These are phyloP conservation scores for Eucalyptus erythrocorys DNA, from an alignment of 345 rosid genomes.

Conservation along the genomic window DNA sequence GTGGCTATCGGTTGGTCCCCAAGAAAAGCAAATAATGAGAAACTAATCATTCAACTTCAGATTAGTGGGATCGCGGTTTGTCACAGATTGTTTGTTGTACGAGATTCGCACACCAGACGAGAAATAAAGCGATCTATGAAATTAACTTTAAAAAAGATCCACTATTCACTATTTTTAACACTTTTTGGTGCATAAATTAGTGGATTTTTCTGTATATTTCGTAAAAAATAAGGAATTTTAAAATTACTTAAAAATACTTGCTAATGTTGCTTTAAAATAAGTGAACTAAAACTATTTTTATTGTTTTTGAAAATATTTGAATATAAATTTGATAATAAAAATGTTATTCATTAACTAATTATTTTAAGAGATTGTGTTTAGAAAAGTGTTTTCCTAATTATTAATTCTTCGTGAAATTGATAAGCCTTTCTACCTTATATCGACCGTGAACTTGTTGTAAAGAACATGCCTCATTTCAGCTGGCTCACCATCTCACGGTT, in stretches of 20 bases:
- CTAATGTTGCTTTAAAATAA: too few relatives aligned
- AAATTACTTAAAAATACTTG: too few relatives aligned
- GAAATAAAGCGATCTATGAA: background rate
- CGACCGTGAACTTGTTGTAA: background rate
- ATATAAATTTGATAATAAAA: too few relatives aligned
- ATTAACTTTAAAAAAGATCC: background rate
- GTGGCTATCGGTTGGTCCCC: background rate
- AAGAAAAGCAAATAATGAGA: background rate
- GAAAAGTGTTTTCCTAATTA: too few relatives aligned
- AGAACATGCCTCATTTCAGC: background rate
- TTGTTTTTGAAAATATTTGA: rapidly evolving
- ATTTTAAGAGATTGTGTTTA: too few relatives aligned
- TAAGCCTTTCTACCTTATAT: background rate
- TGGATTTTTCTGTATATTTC: too few relatives aligned
- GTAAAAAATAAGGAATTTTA: too few relatives aligned
- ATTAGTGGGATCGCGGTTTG: background rate
- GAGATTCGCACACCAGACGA: background rate
- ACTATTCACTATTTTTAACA: too few relatives aligned
- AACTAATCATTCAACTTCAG: too few relatives aligned
- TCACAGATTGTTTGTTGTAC: background rate
- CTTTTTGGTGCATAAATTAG: background rate
- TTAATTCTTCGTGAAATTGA: too few relatives aligned
- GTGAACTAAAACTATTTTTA: rapidly evolving
- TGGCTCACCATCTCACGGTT: background rate
- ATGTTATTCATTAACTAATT: too few relatives aligned